Evolutionary conservation across 768 basidiomycete genomes (phyloP), one percentile per base, ranked within the genome.

Genomic region (Postia placenta): DNA sequence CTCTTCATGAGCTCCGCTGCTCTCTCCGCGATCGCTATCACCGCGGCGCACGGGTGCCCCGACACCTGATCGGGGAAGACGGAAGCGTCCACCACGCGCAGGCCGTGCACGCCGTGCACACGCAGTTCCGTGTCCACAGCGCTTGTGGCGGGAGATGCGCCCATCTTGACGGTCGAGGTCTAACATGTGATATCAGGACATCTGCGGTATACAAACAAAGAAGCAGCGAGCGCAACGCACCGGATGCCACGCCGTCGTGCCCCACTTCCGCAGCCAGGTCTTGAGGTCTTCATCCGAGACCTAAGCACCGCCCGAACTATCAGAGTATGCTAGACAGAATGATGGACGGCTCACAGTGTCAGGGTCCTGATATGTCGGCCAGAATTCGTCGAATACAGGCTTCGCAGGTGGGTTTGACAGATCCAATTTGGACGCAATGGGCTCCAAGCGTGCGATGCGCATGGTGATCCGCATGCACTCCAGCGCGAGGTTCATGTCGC

Each of bases 61-160:
- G 47, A 48, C 2, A 48, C 38, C 17, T 41, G 26, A 17, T 36
- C 23, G 1, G 45, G 27, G 20, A 62, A 52, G 20, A 60, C 53
- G 19, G 55, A 57, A 7, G 57, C 57, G 44, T 75, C 72, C 14
- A 74, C 71, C 33, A 75, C 58, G 6, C 74, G 64, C n/a, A 75
- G 49, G 5, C 68, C 71, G 3, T 33, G 47, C 0, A 63, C 59
- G 5, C 66, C 64, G 51, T 74, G 73, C 4, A 74, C 63, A 4
- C 48, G 53, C 24, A 75, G 55, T 45, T 70, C 59, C 4, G 58
- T 48, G 45, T 60, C 51, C 4, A 61, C 52, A 28, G 60, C 61
- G 25, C 54, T 36, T 1, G 35, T 33, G 9, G 47, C 51, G 3
- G 45, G 12, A 11, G n/a, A 5, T 1, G 49, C 11, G 2, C 47